Base-by-base conservation (phyloP, 2,329 filamentous ascomycete species). In the Hypoxylon sp. region DNA sequence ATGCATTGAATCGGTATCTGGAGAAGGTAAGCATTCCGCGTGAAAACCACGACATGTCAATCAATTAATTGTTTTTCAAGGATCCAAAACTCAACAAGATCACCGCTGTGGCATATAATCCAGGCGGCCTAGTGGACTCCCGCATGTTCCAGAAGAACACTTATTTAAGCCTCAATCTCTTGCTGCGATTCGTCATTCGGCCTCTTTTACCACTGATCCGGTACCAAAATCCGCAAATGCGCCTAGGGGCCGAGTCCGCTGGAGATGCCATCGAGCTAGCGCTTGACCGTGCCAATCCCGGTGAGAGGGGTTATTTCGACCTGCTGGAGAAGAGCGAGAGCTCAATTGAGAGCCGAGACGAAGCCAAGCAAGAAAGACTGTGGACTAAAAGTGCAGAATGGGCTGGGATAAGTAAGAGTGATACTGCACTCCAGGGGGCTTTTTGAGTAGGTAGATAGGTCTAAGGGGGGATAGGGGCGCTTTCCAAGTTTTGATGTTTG, bases 101-200 rank as follows among this genome's bases (percentile, higher is more conserved):
- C 29, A 67, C 65, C 0, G 66, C 62, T 0, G 57, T 70, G 0
- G 60, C 57, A 2, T 62, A 64, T 5, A 60, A 71, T 43, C 68
- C 68, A 2, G 68, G 68, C 15, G 66, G 59, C 30, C 55, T 73
- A 2, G 45, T 54, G 9, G 69, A 75, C 55, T 76, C 73, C 6
- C 67, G 71, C 13, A 67, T 68, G 2, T 63, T 75, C 35, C 51
- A 54, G 3, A 65, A 58, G 7, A 71, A 74, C 41, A 70, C 69
- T 0, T 69, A 71, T 2, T 21, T 13, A 3, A 32, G 52, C 9
- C 37, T 70, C 21, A 47, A 34, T 12, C 55, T 61, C 21, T 21
- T 71, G 29, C 63, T 70, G 36, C 62, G 32, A 15, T 57, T 67
- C 13, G 40, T 68, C 4, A 63, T 64, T 1, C 43, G 61, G 44